These are phyloP conservation scores for Sporothrix pallida DNA, from an alignment of 2,329 filamentous ascomycete genomes.

Conservation along the genomic window DNA sequence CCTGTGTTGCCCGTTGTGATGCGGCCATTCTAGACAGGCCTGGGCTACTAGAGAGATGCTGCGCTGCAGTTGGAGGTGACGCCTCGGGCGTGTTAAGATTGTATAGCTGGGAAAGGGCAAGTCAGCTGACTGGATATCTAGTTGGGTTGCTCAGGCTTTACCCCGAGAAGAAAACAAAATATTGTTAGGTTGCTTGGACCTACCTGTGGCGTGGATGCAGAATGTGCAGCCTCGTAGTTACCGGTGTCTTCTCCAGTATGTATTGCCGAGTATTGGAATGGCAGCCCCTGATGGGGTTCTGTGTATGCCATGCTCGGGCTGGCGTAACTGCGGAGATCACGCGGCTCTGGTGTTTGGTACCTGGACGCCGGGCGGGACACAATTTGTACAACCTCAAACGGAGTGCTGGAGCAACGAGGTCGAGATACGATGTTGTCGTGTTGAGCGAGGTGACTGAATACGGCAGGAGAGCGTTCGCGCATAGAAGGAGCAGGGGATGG, in stretches of 20 bases:
- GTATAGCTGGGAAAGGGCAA: slow-evolving; percentile 12
- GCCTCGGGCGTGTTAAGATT: slow-evolving; percentile 42
- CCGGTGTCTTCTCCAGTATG: slow-evolving; percentile 22
- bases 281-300: slow-evolving; percentile 37
- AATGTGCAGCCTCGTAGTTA: slow-evolving; percentile 22
- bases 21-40: slow-evolving; percentile 40
- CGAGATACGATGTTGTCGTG: slow-evolving; percentile 49
- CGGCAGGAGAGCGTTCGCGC: slow-evolving; percentile 48
- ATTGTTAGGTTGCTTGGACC: not conserved
- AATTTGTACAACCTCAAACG: slow-evolving; percentile 42
- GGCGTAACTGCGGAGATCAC: slow-evolving; percentile 41
- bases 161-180: no score
- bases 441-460: slow-evolving; percentile 52
- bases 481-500: slow-evolving; percentile 55
- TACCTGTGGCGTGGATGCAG: slow-evolving; percentile 30
- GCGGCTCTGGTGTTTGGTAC: slow-evolving; percentile 49
- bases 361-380: slow-evolving; percentile 48
- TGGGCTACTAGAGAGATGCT: slow-evolving; percentile 43
- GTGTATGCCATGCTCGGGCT: slow-evolving; percentile 44
- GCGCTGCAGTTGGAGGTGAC: slow-evolving; percentile 49
- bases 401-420: slow-evolving; percentile 42
- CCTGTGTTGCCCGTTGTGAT: slow-evolving; percentile 41
- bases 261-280: slow-evolving; percentile 36
- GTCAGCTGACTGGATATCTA: not conserved
- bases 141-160: no score